Evolutionary conservation across 257 asterid genomes (phyloP), one percentile per base, ranked within the genome.

Genomic region (Gentiana straminea): DNA sequence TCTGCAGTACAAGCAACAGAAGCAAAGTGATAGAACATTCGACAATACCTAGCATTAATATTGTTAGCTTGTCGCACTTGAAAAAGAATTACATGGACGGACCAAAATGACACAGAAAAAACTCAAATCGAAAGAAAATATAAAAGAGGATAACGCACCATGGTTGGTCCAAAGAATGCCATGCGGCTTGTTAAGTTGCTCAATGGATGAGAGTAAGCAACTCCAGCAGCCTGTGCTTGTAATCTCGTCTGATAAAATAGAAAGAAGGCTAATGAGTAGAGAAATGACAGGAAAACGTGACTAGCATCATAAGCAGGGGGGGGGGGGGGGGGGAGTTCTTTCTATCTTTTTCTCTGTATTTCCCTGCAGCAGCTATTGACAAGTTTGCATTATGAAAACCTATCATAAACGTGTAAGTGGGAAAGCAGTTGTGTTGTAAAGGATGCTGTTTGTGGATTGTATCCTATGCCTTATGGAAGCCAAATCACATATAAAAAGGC

Each of bases 221-320:
- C 81, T 68, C 98, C 98, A 34, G 98, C 96, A 49, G 98, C 98
- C 72, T 91, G 98, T 55, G 94, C 95, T 74, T 91, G 98, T 78
- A 91, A 68, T 72, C 98, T 79, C 54, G 95, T 91, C 98, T 91
- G 84, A 49, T 56, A 1, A 52, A 58, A 55, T 36, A 9, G 10
- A 41, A 57, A 59, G 33, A 56, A 13, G 49, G 6, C 41, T 63
- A 36, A 36, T 35, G 37, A 38, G 54, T 53, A 63, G 53, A 2
- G 0, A 59, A 64, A 8, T 11, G 53, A 62, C 37, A 8, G 38
- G 49, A 54, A 35, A 51, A 11, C 33, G 24, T 5, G 6, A 32
- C 12, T 35, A 47, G 39, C 33, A 57, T 0, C 24, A n/a, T 60
- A 38, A 35, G n/a, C 49, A 49, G 24, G 24, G 24, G 24, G 24